Conservation (phyloP, 2,329 filamentous ascomycete species). For the Cercospora sojina region DNA sequence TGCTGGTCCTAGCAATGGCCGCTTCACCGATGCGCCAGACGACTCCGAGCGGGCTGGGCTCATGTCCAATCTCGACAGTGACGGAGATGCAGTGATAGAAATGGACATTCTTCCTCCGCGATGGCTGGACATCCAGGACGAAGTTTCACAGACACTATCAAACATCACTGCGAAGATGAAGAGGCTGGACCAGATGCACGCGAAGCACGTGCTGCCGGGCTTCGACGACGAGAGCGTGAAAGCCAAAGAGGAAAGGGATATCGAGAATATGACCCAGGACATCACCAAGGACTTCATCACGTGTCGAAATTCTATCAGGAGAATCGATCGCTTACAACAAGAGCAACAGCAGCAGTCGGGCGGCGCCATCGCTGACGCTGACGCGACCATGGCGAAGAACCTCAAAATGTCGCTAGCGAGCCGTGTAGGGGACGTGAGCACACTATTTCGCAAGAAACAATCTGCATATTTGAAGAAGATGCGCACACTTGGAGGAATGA, state of each 20-base stretch:
- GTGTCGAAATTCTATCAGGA: slow-evolving; percentile 85
- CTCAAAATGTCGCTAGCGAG: slow-evolving; percentile 88
- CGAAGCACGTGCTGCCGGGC: slow-evolving; percentile 93
- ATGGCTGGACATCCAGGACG: slow-evolving; percentile 93
- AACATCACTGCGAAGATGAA: slow-evolving; percentile 80
- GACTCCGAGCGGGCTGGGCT: slow-evolving; percentile 70
- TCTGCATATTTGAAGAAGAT: slow-evolving; percentile 80
- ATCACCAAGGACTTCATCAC: slow-evolving; percentile 87
- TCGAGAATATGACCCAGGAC: slow-evolving; percentile 83
- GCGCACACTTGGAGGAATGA: slow-evolving; percentile 47
- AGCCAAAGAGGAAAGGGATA: slow-evolving; percentile 80
- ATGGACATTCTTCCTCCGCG: slow-evolving; percentile 95
- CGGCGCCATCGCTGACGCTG: slow-evolving; percentile 72
- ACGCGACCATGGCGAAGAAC: slow-evolving; percentile 95
- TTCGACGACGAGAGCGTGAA: slow-evolving; percentile 95
- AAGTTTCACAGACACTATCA: slow-evolving; percentile 78
- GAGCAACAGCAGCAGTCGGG: slow-evolving; percentile 65
- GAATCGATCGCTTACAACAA: slow-evolving; percentile 80
- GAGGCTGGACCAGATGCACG: slow-evolving; percentile 85
- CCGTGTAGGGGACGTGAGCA: slow-evolving; percentile 86
- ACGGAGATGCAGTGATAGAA: slow-evolving; percentile 93
- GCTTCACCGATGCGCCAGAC: slow-evolving; percentile 46
- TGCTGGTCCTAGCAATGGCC: slow-evolving; percentile 49
- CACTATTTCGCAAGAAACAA: slow-evolving; percentile 94
- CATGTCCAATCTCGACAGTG: slow-evolving; percentile 68